phyloP scores from a whole-genome alignment of 495 filamentous ascomycete genomes.

The Daldinia caldariorum region DNA sequence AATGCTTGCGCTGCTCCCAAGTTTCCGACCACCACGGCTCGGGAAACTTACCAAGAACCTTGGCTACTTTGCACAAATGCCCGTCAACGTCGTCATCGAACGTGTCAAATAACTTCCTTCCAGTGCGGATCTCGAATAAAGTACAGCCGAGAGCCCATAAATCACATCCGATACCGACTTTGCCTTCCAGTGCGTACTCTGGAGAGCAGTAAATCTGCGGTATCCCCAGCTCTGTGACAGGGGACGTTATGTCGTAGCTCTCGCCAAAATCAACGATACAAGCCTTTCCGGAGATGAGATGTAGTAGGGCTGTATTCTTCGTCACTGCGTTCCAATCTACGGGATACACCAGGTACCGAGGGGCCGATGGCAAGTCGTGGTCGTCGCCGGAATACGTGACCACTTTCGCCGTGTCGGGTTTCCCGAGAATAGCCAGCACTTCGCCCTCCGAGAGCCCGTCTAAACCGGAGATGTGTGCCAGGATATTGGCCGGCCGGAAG shows the following conservation, averaged over 20 bases:
- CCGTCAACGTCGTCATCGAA: conserved; percentile 44
- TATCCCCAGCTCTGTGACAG: conserved; percentile 27
- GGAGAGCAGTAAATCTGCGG: conserved; percentile 47
- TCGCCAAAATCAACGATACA: conserved; percentile 50
- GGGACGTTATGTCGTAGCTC: conserved; percentile 38
- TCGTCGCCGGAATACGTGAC: conserved; percentile 23
- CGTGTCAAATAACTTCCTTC: conserved; percentile 42
- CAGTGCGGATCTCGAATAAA: conserved; percentile 50
- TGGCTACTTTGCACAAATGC: conserved; percentile 40
- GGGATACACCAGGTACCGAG: conserved; percentile 44
- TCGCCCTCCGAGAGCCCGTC: conserved; percentile 39
- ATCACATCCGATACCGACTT: conserved; percentile 39
- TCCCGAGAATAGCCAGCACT: conserved; percentile 38
- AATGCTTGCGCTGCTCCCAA: conserved; percentile 37
- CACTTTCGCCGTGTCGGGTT: conserved; percentile 23
- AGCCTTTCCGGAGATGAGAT: conserved; percentile 32
- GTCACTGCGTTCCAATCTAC: conserved; percentile 22
- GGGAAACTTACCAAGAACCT: conserved; percentile 47
- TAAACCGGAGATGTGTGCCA: conserved; percentile 33
- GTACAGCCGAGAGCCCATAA: conserved; percentile 51
- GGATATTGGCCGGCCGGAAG: conserved; percentile 47
- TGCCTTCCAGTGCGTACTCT: conserved; percentile 45
- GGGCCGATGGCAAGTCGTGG: conserved; percentile 31
- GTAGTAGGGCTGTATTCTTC: not conserved
- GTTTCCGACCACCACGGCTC: conserved; percentile 50